Percentiles rank a stretch among this genome's conserved stretches.
phyloP scores from a whole-genome alignment of 371 early-diverging fungal species.

The Sporodiniella umbellata region DNA sequence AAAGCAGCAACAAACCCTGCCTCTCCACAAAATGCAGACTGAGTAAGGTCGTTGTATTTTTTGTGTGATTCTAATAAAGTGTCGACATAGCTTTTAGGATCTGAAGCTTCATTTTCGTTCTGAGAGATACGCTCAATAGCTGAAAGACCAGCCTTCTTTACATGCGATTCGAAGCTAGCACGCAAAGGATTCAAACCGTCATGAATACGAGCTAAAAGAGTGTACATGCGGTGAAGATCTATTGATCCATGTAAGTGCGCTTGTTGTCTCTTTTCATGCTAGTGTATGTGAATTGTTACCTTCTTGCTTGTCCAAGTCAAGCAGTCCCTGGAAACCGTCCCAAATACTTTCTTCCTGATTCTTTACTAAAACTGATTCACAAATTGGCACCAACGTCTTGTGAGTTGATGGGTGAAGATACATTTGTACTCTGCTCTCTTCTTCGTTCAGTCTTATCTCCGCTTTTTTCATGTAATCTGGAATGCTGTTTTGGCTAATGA shows the following conservation, averaged over 20 bases:
- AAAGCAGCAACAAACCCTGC: constrained; percentile 90
- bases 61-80: constrained; percentile 77
- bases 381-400: constrained; percentile 72
- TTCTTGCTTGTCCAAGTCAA: constrained; percentile 82
- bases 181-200: constrained; percentile 83
- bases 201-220: constrained; percentile 75
- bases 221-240: constrained; percentile 87
- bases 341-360: constrained; percentile 76
- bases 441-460: constrained; percentile 80
- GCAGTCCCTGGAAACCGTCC: constrained; percentile 85
- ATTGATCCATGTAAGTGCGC: background rate
- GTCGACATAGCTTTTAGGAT: constrained; percentile 84
- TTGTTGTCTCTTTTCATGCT: background rate
- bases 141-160: constrained; percentile 78
- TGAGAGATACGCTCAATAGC: constrained; percentile 83
- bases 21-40: constrained; percentile 76
- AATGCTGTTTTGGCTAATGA: constrained; percentile 82
- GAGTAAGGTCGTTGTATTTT: constrained; percentile 75
- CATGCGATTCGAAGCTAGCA: constrained; percentile 75
- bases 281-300: constrained; percentile 24
- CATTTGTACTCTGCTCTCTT: constrained; percentile 83
- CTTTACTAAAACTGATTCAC: constrained; percentile 83
- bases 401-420: constrained; percentile 84
- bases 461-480: constrained; percentile 95
- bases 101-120: constrained; percentile 44